Base-by-base conservation (phyloP, 2,329 filamentous ascomycete species). In the Talaromyces rugulosus region DNA sequence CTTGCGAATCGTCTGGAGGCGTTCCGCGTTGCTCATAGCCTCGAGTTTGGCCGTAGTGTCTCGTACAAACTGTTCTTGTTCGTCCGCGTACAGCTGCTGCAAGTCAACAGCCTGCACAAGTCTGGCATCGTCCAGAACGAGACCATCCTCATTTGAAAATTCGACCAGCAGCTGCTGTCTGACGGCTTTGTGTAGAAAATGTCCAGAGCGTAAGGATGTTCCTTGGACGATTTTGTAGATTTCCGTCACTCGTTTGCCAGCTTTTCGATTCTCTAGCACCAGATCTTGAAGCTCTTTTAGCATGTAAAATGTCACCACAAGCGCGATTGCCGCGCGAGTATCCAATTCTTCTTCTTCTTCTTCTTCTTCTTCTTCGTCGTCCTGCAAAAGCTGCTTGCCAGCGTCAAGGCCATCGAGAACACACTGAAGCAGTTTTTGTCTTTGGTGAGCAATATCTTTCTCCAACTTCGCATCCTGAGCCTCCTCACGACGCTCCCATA, bases 271-370 rank as follows among this genome's bases (percentile, higher is more conserved):
- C 23, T 66, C 67, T 16, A 6, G 12, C 5, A 70, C 68, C 18
- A 78, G 63, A 57, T 77, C 75, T 62, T 75, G 74, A 62, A 78
- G 76, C 42, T 76, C 72, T 59, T 77, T 76, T 47, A 77, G 64
- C 12, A 73, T 70, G 68, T 75, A 74, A 28, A 78, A 68, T 11
- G 71, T 72, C 58, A 75, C 75, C 31, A 73, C 73, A 16, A 78
- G 64, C 7, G 71, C 72, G 30, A 75, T 69, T 8, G 70, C 52
- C 2, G 12, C 56, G 9, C 34, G 72, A 30, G 73, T 68, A 58
- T 73, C 68, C 34, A 74, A 47, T 40, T 51, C 44, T 23, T 71
- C 66, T 27, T 75, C 68, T n/a, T n/a, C n/a, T n/a, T n/a, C n/a
- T n/a, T n/a, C n/a, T n/a, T n/a, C n/a, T 40, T 51, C 44, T 23